Evolutionary conservation across 345 rosid species (phyloP), one percentile per base, ranked within the genome.

Genomic region (Eutrema japonicum): DNA sequence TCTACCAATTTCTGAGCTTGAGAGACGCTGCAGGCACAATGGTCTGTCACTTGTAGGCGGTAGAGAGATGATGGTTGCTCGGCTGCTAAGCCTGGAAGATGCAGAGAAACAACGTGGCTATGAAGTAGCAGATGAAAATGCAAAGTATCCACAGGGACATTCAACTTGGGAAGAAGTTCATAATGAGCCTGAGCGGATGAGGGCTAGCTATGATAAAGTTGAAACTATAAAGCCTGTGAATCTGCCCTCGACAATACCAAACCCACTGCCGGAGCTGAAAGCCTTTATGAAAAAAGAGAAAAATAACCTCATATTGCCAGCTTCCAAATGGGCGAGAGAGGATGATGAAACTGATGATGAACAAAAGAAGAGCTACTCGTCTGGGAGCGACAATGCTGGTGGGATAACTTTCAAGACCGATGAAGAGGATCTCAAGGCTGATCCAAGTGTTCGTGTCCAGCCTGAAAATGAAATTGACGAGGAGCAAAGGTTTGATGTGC

Each of bases 251-350:
- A 72, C 82, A 32, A 63, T 87, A 52, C 77, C 81, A 8, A 80
- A 80, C 57, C 87, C 86, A 16, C 93, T 84, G 43, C 85, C 90
- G 22, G 90, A 89, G 65, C 72, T 81, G 41, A 89, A 82, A 80
- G 82, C 87, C 54, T 85, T 86, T 53, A 43, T 68, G 2, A 85
- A 80, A 66, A 89, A 83, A 70, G 95, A 90, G 79, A 92, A 84
- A 74, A 78, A 1, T 22, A 93, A 87, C 64, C 90, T 85, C 68
- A 80, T 86, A 47, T 78, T 90, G 77, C 90, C 91, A 11, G 83
- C 91, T 51, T 90, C 96, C 50, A 92, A 88, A 82, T 92, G 98
- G 96, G 91, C 95, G 71, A 77, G 86, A 58, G 98, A 92, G 79
- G 93, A 88, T 80, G 90, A 90, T 72, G 96, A 85, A 49, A 84